These are phyloP conservation scores for Phialocephala subalpina DNA, from an alignment of 2,329 filamentous ascomycete species.

Conservation along the genomic window DNA sequence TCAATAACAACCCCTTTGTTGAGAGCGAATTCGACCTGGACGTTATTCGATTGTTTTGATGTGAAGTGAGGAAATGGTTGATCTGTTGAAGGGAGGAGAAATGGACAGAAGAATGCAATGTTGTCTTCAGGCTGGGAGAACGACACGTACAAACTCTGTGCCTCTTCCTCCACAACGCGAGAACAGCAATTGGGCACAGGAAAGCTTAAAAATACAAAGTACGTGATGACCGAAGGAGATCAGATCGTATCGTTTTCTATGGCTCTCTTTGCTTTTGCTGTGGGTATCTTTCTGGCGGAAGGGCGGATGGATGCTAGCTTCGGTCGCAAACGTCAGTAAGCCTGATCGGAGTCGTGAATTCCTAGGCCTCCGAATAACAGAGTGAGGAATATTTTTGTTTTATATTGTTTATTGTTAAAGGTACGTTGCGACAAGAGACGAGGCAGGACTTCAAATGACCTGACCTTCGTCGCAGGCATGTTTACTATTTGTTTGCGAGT, in stretches of 20 bases:
- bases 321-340: not conserved
- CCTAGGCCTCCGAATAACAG: not conserved
- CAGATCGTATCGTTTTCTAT: constrained; percentile 5
- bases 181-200: not conserved
- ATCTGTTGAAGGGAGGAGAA: not conserved
- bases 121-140: not conserved
- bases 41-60: not conserved
- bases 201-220: not conserved
- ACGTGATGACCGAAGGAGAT: not conserved
- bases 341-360: not conserved
- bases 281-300: not conserved
- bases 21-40: too few species aligned
- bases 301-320: not conserved
- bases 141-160: not conserved
- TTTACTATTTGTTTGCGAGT: constrained; percentile 1
- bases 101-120: not conserved
- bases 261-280: not conserved
- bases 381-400: not conserved
- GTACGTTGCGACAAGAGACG: not conserved
- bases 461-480: not conserved
- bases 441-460: not conserved
- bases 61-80: not conserved
- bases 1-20: too few species aligned
- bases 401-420: not conserved
- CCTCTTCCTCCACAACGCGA: constrained; percentile 7